Evolutionary conservation across 1,284 basidiomycete species (phyloP).

Genomic region (Tetrapyrgos nigripes): DNA sequence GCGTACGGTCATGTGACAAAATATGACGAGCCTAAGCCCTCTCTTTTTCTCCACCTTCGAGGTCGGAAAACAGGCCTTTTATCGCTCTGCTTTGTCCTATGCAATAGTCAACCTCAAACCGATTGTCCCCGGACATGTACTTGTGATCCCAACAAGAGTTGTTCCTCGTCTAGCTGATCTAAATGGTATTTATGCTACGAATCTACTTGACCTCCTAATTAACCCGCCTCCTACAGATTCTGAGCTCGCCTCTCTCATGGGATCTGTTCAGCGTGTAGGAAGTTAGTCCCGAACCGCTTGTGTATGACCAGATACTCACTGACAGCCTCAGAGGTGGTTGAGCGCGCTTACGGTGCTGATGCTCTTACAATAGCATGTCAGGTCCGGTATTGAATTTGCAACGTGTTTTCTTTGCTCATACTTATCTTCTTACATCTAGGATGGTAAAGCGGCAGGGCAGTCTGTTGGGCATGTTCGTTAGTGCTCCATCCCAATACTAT

Average conservation of each 20-base stretch:
- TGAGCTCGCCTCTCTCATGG: constrained; percentile 83
- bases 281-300: constrained; percentile 10
- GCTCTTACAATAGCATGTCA: constrained; percentile 85
- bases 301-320: not conserved
- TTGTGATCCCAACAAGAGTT: constrained; percentile 81
- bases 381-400: constrained; percentile 44
- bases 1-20: not conserved
- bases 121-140: constrained; percentile 91
- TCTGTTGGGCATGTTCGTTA: constrained; percentile 89
- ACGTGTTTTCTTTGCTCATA: constrained; percentile 1
- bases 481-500: no score
- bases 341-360: constrained; percentile 76
- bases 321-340: constrained; percentile 54
- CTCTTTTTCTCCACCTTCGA: constrained; percentile 85
- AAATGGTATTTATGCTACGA: constrained; percentile 35
- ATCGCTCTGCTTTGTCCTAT: constrained; percentile 70
- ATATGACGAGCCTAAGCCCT: constrained; percentile 41
- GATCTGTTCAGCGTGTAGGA: constrained; percentile 76
- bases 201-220: not conserved
- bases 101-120: constrained; percentile 95
- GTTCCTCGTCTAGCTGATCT: constrained; percentile 83
- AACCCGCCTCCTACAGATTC: constrained; percentile 37
- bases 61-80: constrained; percentile 85
- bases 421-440: constrained; percentile 53
- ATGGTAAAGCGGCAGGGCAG: constrained; percentile 84